A percentile compares a stretch with the other conserved stretches of the same genome.
These are phyloP conservation scores for Coffea canephora DNA, from an alignment of 257 asterid genomes.

Conservation along the genomic window DNA sequence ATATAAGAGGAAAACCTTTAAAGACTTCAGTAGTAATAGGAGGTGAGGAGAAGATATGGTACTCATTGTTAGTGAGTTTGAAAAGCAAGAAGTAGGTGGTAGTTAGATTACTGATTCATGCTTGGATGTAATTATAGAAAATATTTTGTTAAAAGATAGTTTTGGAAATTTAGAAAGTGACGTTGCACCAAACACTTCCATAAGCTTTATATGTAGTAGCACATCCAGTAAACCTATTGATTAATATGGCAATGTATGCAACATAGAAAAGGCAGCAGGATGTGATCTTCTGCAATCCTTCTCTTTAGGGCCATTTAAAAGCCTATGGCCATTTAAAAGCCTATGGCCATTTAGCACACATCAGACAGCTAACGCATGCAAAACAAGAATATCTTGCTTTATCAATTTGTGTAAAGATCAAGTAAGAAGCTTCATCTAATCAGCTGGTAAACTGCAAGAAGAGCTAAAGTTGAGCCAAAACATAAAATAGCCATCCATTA, in stretches of 20 bases:
- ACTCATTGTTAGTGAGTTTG: too few relatives aligned
- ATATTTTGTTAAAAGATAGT: too few relatives aligned
- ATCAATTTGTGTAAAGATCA: background rate
- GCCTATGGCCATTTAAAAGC: background rate
- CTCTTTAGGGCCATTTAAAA: too few relatives aligned
- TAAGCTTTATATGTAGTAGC: too few relatives aligned
- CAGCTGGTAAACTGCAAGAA: background rate
- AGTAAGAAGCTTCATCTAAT: background rate
- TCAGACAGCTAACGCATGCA: background rate
- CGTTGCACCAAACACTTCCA: too few relatives aligned
- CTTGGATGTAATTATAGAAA: too few relatives aligned
- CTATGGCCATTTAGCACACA: background rate
- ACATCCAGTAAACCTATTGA: background rate
- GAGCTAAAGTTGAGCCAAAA: background rate
- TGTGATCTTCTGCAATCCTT: background rate
- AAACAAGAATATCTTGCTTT: background rate
- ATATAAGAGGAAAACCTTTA: background rate
- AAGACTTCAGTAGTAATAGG: background rate
- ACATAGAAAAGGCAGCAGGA: background rate
- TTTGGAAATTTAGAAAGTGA: too few relatives aligned
- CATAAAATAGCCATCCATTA: background rate
- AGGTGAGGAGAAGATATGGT: background rate
- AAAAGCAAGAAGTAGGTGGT: background rate
- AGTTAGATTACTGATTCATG: too few relatives aligned
- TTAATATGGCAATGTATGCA: background rate